Base-by-base conservation (phyloP, 345 rosid species). In the Murraya koenigii region DNA sequence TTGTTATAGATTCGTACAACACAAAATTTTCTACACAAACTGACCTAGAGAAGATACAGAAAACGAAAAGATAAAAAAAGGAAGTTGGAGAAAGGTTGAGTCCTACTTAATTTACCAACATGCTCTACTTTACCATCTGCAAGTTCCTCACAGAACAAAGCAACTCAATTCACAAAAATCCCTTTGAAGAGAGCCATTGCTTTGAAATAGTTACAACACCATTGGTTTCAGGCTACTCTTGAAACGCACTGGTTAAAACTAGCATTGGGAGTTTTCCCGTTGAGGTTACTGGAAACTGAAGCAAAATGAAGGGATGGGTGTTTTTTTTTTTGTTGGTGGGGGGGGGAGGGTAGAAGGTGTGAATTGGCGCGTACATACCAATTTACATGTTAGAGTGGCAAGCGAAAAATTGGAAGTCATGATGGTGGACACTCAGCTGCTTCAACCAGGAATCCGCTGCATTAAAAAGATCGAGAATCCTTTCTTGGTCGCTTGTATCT, bases 371-470 rank as follows among this genome's bases (percentile, higher is more conserved):
- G 17, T 47, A 28, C 68, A n/a, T 30, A 72, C 62, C 7, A 41
- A 41, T 58, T 23, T 69, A 84, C 79, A 78, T 30, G 66, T 68
- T 63, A 47, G 73, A 77, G 84, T 79, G 80, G 80, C 65, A 73
- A 32, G 80, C 68, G 80, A 92, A 90, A 75, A 84, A 90, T 84
- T 65, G 81, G 36, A 82, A 82, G 85, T 93, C 98, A 63, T 87
- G 90, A 85, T 92, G 95, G 77, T 86, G 81, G 72, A 87, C 86
- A 26, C 83, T 77, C 8, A 93, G 89, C 85, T 93, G 97, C 84
- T 92, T 93, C 86, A 92, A 68, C 97, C 98, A 93, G 15, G 98
- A 93, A 76, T 85, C 90, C 4, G 97, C 98, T 10, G 90, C 97
- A 7, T 85, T 80, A 1, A 77, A 61, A 17, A 92, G 97, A 69